A percentile compares a stretch with the other conserved stretches of the same genome.
phyloP scores from a whole-genome alignment of 2,329 filamentous ascomycete species.

The Penicillium sp. region DNA sequence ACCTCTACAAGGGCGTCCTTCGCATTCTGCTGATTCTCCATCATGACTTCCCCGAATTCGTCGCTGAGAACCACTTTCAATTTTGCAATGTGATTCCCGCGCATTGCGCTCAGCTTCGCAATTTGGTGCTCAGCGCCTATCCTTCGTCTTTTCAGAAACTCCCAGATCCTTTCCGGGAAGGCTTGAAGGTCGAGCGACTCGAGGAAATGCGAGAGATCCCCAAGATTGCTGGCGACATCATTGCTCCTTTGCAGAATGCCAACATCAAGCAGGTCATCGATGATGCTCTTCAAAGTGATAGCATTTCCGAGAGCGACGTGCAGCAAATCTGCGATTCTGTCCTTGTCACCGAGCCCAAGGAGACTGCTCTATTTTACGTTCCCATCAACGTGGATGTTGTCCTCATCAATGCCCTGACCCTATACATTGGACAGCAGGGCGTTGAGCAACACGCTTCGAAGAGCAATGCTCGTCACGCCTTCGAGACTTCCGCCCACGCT shows the following conservation, averaged over 20 bases:
- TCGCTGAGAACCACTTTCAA: conserved; percentile 77
- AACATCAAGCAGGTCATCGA: conserved; percentile 53
- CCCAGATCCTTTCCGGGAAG: conserved; percentile 65
- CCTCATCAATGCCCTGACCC: conserved; percentile 74
- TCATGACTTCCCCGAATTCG: conserved; percentile 90
- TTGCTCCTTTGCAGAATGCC: conserved; percentile 41
- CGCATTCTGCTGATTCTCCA: conserved; percentile 80
- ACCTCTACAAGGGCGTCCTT: conserved; percentile 76
- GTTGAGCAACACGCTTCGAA: conserved; percentile 55
- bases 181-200: conserved; percentile 68
- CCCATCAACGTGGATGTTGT: conserved; percentile 62
- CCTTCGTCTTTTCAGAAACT: conserved; percentile 65
- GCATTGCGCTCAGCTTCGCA: conserved; percentile 80
- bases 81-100: conserved; percentile 76
- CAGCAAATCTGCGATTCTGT: conserved; percentile 71
- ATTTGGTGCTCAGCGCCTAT: conserved; percentile 77
- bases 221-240: conserved; percentile 58
- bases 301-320: conserved; percentile 61
- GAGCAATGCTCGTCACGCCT: conserved; percentile 52
- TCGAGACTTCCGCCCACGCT: conserved; percentile 63
- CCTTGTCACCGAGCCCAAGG: conserved; percentile 52
- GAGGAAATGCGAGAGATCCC: conserved; percentile 68
- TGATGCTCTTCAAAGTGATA: conserved; percentile 49
- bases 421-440: conserved; percentile 72
- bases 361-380: conserved; percentile 61